Percentiles rank a stretch among this genome's conserved stretches.
phyloP scores from a whole-genome alignment of 345 rosid species.

The Corchorus capsularis region DNA sequence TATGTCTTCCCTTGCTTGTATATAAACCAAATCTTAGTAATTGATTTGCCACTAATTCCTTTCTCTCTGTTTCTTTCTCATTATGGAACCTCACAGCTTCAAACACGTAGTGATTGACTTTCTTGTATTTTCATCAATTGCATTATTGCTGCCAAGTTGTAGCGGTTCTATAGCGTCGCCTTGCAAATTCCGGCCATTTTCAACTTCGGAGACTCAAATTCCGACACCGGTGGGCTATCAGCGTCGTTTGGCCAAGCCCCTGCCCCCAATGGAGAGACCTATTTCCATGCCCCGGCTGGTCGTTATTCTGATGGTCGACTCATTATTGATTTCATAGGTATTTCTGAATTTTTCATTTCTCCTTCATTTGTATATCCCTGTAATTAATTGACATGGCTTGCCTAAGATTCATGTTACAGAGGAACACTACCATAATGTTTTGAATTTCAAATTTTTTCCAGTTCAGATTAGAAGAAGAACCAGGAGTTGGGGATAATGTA shows the following conservation, averaged over 20 bases:
- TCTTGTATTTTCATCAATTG: background rate
- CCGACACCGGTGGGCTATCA: conserved; percentile 75
- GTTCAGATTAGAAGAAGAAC: background rate
- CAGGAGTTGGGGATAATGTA: background rate
- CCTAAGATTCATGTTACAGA: background rate
- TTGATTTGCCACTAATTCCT: too few species aligned
- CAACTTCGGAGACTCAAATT: conserved; percentile 50
- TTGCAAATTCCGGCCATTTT: conserved; percentile 74
- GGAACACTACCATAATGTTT: background rate
- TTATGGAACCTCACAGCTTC: background rate
- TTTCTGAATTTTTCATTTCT: background rate
- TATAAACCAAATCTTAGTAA: too few species aligned
- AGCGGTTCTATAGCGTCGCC: conserved; percentile 25
- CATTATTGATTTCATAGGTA: conserved; percentile 15
- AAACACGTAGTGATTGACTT: background rate
- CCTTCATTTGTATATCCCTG: background rate
- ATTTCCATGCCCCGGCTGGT: conserved; percentile 34
- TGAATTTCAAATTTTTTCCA: background rate
- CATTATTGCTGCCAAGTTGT: conserved; percentile 18
- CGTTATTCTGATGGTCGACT: conserved; percentile 16
- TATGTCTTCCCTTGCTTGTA: background rate
- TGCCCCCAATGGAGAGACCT: conserved; percentile 69
- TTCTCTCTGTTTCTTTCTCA: background rate
- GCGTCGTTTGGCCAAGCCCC: conserved; percentile 80
- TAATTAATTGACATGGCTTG: background rate